Base-by-base conservation (phyloP, 768 basidiomycete genomes). In the Lanmaoa rubissima region DNA sequence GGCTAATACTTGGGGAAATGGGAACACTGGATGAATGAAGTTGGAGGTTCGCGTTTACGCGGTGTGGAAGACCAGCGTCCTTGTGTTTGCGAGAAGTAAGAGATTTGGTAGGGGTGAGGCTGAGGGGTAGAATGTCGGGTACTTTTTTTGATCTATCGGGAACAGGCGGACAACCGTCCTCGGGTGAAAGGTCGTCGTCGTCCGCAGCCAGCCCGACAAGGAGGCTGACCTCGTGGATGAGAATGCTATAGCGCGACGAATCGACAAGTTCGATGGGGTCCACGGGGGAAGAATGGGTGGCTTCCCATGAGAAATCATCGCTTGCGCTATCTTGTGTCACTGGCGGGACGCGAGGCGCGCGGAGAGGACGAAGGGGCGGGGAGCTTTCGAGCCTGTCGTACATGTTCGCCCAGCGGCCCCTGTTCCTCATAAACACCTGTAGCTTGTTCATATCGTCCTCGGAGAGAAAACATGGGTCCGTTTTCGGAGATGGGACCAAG, bases 171-270 rank as follows among this genome's bases (percentile, higher is more conserved):
- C 34, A 41, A 35, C 6, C n/a, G n/a, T 58, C 55, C 24, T 36
- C 51, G 26, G 50, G 41, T 3, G 49, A 44, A n/a, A 46, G 34
- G 34, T 39, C 35, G 21, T 58, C 62, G 17, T 69, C 53, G 1
- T 70, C 69, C 1, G 55, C 17, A 7, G 71, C n/a, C 19, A 72
- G 48, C 21, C 70, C 72, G 14, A 73, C 63, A 43, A 72, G 71
- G 39, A 67, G 60, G 50, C 70, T 67, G 16, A 73, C 68, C 31
- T 73, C 72, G 16, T 67, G 64, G 32, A 72, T 64, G 35, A 72
- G 68, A 48, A 61, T 48, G 55, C 72, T 72, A 28, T 53, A 73
- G 38, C 60, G 62, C 2, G 61, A 59, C 17, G 60, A 32, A 24
- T 68, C 65, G n/a, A 19, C 32, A 45, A 24, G 44, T 5, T 53